phyloP scores from a whole-genome alignment of 1,139 yeast genomes.

The Debaryomycetaceae sp. region DNA sequence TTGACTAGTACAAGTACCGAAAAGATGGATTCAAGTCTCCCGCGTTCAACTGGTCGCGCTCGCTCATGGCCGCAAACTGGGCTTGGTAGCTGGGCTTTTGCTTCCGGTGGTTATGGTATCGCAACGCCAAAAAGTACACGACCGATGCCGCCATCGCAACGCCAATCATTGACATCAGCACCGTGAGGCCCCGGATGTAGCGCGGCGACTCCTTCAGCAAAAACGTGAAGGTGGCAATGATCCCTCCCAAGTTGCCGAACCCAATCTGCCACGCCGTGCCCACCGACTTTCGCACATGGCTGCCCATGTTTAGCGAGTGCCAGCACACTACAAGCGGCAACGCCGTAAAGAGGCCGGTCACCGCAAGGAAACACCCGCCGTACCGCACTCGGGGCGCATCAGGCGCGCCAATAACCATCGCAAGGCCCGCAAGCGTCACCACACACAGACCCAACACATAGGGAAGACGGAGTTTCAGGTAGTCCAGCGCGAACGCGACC shows the following conservation, averaged over 20 bases:
- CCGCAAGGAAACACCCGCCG: slow-evolving; percentile 62
- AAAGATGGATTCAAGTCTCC: slow-evolving; percentile 66
- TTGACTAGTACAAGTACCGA: slow-evolving; percentile 20
- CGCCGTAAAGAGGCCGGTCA: slow-evolving; percentile 55
- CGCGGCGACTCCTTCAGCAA: slow-evolving; percentile 46
- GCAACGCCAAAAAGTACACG: slow-evolving; percentile 30
- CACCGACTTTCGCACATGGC: slow-evolving; percentile 60
- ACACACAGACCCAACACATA: slow-evolving; percentile 32
- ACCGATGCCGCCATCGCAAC: slow-evolving; percentile 38
- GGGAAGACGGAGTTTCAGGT: slow-evolving; percentile 32
- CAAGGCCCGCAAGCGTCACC: slow-evolving; percentile 44
- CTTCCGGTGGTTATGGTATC: slow-evolving; percentile 34
- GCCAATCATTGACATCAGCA: slow-evolving; percentile 40
- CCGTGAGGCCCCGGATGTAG: slow-evolving; percentile 45
- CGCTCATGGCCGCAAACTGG: slow-evolving; percentile 34
- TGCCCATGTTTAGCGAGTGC: slow-evolving; percentile 56
- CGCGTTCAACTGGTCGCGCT: slow-evolving; percentile 35
- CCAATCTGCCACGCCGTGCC: slow-evolving; percentile 74
- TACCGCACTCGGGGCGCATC: slow-evolving; percentile 36
- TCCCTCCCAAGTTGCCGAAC: slow-evolving; percentile 78
- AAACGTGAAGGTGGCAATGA: slow-evolving; percentile 57
- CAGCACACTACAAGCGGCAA: slow-evolving; percentile 74
- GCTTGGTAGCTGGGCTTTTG: slow-evolving; percentile 21
- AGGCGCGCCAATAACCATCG: slow-evolving; percentile 34
- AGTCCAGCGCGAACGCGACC: slow-evolving; percentile 40